Percentiles rank a stretch among this genome's conserved stretches.
Evolutionary conservation across 106 monocot genomes (phyloP).

Genomic region (Acanthochlamys bracteata): DNA sequence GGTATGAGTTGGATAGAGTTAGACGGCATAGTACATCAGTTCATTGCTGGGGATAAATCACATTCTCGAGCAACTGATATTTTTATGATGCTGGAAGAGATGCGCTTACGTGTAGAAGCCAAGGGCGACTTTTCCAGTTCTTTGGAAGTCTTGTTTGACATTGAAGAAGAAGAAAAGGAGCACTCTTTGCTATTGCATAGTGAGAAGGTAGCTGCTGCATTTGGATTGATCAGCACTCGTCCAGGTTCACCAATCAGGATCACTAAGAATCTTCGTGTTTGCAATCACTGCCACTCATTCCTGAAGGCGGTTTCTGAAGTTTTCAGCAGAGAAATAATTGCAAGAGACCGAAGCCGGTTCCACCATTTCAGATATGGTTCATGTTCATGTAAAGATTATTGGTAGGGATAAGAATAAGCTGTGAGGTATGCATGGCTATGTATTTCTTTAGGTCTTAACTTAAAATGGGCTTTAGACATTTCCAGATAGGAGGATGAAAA

Average conservation of each 20-base stretch:
- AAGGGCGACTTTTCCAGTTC: background rate
- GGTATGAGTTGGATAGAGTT: conserved; percentile 14
- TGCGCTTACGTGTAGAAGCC: background rate
- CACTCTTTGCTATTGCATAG: conserved; percentile 16
- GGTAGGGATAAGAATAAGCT: conserved; percentile 32
- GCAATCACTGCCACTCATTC: conserved; percentile 68
- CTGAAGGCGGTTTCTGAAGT: conserved; percentile 63
- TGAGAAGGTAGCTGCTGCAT: conserved; percentile 83
- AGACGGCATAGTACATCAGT: conserved; percentile 14
- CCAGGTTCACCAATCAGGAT: conserved; percentile 54
- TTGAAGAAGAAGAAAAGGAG: conserved; percentile 6
- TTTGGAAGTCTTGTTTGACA: conserved; percentile 1
- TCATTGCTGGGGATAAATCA: conserved; percentile 9
- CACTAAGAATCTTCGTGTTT: conserved; percentile 81
- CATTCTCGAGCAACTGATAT: background rate
- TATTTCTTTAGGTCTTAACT: too few species aligned
- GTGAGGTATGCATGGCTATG: too few species aligned
- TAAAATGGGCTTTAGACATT: too few species aligned
- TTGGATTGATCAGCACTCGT: conserved; percentile 54
- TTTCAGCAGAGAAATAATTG: conserved; percentile 53
- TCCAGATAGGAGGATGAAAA: background rate
- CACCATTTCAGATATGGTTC: conserved; percentile 74
- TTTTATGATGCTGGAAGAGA: conserved; percentile 7
- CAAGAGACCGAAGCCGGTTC: conserved; percentile 78
- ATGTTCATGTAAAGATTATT: conserved; percentile 83